phyloP scores from a whole-genome alignment of 441 rosid genomes.

The Eutrema salsugineum region DNA sequence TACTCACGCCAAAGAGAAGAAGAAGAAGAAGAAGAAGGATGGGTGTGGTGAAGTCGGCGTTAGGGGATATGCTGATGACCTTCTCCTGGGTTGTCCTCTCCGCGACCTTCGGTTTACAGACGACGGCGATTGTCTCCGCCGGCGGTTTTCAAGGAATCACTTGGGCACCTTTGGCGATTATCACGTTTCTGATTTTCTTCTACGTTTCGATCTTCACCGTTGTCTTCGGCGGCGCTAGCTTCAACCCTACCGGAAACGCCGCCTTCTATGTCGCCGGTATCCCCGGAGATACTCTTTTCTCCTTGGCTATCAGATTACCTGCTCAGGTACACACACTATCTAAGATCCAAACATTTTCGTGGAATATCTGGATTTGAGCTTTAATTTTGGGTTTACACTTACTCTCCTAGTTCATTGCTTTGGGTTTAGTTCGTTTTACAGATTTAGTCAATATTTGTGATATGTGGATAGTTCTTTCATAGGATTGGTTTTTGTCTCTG shows the following conservation, averaged over 20 bases:
- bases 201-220: conserved; percentile 59
- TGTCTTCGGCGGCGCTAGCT: conserved; percentile 82
- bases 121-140: conserved; percentile 43
- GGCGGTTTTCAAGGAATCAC: conserved; percentile 42
- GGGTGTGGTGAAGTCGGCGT: conserved; percentile 68
- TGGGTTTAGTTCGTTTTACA: not conserved
- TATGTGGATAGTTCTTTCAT: not conserved
- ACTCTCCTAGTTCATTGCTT: not conserved
- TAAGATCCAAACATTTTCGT: conserved; percentile 4
- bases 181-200: conserved; percentile 48
- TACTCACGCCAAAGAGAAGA: not conserved
- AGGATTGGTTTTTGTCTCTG: conserved; percentile 4
- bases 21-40: conserved; percentile 24
- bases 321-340: conserved; percentile 74
- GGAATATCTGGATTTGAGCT: not conserved
- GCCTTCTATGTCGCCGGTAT: conserved; percentile 81
- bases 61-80: conserved; percentile 64
- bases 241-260: conserved; percentile 74
- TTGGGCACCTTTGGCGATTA: conserved; percentile 58
- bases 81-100: conserved; percentile 79
- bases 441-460: not conserved
- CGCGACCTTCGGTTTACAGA: conserved; percentile 65
- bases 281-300: conserved; percentile 69
- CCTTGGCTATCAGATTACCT: conserved; percentile 87
- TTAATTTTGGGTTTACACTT: not conserved